Conservation (phyloP, 345 rosid species). For the rapeseed (Brassica napus) region DNA sequence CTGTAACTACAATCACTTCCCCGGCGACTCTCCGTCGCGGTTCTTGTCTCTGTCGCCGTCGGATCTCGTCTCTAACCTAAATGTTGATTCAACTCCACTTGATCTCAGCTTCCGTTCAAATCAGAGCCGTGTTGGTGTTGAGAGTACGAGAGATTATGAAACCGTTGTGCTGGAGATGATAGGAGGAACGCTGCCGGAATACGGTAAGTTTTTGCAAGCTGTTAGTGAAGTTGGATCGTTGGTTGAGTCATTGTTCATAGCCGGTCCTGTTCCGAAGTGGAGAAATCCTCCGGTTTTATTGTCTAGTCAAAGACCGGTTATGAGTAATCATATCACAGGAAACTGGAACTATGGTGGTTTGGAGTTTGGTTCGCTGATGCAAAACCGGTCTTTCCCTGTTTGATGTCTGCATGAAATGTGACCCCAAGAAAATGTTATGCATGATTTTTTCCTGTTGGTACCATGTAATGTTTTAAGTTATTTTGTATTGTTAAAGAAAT, state of each 20-base stretch:
- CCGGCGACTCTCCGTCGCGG: constrained; percentile 1
- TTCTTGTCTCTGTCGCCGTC: constrained; percentile 6
- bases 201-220: constrained; percentile 50
- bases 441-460: neutral
- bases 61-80: constrained; percentile 11
- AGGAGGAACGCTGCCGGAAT: constrained; percentile 46
- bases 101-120: neutral
- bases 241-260: constrained; percentile 41
- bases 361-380: constrained; percentile 24
- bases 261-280: constrained; percentile 52
- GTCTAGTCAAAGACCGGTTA: constrained; percentile 16
- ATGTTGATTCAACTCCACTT: neutral
- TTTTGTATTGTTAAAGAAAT: too few species aligned
- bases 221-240: constrained; percentile 45
- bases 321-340: neutral
- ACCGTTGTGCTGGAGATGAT: constrained; percentile 25
- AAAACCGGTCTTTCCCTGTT: constrained; percentile 29
- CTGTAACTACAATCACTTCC: neutral
- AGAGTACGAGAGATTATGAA: constrained; percentile 18
- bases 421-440: neutral
- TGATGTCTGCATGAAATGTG: neutral
- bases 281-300: constrained; percentile 46
- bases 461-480: neutral
- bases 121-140: constrained; percentile 10
- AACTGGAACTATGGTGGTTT: constrained; percentile 20